Evolutionary conservation across 352 stramenopile species (phyloP).

Genomic region (Pythium volutum): DNA sequence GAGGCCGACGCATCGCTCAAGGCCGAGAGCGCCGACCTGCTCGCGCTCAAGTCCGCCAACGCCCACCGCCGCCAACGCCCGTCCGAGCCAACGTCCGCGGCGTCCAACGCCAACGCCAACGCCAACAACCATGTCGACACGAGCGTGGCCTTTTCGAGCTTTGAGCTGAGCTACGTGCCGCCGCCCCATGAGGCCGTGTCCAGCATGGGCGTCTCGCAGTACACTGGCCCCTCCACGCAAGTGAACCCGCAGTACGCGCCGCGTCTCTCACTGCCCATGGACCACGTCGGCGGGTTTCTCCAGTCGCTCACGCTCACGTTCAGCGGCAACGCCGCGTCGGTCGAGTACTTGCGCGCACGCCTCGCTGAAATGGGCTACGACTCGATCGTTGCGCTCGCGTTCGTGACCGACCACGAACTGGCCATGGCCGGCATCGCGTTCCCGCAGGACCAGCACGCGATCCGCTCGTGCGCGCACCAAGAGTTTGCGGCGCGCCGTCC

Average conservation of each 20-base stretch:
- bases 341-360: slow-evolving; percentile 32
- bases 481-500: slow-evolving; percentile 42
- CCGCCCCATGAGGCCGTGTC: slow-evolving; percentile 13
- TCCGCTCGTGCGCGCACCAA: slow-evolving; percentile 44
- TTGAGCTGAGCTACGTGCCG: slow-evolving; percentile 58
- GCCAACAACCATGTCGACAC: not conserved
- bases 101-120: not conserved
- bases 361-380: slow-evolving; percentile 62
- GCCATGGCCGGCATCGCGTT: slow-evolving; percentile 39
- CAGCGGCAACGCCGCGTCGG: slow-evolving; percentile 27
- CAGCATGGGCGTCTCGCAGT: slow-evolving; percentile 1
- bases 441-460: slow-evolving; percentile 38
- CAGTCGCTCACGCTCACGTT: slow-evolving; percentile 44
- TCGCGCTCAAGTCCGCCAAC: slow-evolving; percentile 20
- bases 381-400: slow-evolving; percentile 49
- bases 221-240: not conserved
- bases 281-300: slow-evolving; percentile 47
- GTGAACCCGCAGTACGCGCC: slow-evolving; percentile 18
- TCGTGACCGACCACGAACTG: slow-evolving; percentile 46
- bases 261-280: slow-evolving; percentile 20
- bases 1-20: slow-evolving; percentile 11
- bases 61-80: slow-evolving; percentile 1
- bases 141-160: slow-evolving; percentile 37
- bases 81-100: slow-evolving; percentile 5
- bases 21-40: slow-evolving; percentile 18